A percentile compares a stretch with the other conserved stretches of the same genome.
phyloP scores from a whole-genome alignment of 2,329 filamentous ascomycete genomes.

The Beauveria bassiana region DNA sequence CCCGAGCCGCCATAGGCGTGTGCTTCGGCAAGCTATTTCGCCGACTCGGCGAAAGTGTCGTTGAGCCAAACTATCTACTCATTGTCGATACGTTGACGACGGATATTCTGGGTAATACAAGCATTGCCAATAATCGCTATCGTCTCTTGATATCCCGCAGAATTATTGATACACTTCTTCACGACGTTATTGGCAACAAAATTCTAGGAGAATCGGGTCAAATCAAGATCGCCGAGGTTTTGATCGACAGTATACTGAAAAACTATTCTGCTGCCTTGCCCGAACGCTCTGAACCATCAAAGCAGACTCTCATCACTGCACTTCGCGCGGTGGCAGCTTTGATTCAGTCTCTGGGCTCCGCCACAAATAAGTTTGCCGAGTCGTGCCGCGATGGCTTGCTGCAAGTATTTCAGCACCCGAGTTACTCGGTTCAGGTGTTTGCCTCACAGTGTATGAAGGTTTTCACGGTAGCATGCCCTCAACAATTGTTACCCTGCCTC shows the following conservation, averaged over 20 bases:
- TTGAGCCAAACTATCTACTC: slow-evolving; percentile 73
- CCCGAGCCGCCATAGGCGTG: slow-evolving; percentile 74
- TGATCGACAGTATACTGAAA: slow-evolving; percentile 85
- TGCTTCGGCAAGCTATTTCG: slow-evolving; percentile 80
- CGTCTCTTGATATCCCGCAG: slow-evolving; percentile 76
- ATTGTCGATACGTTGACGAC: slow-evolving; percentile 75
- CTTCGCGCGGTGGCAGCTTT: slow-evolving; percentile 74
- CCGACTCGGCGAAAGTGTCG: slow-evolving; percentile 69
- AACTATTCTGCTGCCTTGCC: slow-evolving; percentile 88
- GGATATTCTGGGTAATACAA: slow-evolving; percentile 70
- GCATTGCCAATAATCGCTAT: slow-evolving; percentile 77
- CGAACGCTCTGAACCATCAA: slow-evolving; percentile 80
- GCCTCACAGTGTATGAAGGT: slow-evolving; percentile 77
- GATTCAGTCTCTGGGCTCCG: slow-evolving; percentile 73
- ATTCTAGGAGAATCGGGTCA: slow-evolving; percentile 88
- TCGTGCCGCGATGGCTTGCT: slow-evolving; percentile 77
- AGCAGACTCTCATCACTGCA: slow-evolving; percentile 72
- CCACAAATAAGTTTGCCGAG: slow-evolving; percentile 72
- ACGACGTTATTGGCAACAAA: slow-evolving; percentile 71
- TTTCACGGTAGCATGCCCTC: slow-evolving; percentile 84
- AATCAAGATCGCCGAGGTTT: slow-evolving; percentile 66
- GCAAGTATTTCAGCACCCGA: slow-evolving; percentile 87
- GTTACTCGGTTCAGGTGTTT: slow-evolving; percentile 91
- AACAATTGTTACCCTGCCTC: slow-evolving; percentile 82
- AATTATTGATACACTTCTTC: slow-evolving; percentile 75